Percentiles rank a stretch among this genome's conserved stretches.
Evolutionary conservation across 2,329 filamentous ascomycete genomes (phyloP).

Genomic region (Aspergillus fumigatiaffinis): DNA sequence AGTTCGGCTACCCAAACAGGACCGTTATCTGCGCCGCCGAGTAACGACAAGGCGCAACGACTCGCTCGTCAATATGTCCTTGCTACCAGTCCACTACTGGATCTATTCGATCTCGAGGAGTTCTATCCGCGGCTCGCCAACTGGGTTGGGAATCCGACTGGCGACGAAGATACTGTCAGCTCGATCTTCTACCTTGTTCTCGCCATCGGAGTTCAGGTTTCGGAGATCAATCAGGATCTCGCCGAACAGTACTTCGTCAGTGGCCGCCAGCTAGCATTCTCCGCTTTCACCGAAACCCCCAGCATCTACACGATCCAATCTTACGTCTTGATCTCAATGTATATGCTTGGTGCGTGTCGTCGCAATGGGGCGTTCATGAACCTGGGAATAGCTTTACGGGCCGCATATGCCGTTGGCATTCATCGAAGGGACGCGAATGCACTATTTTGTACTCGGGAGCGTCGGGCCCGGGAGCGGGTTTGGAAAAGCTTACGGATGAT

Average conservation of each 20-base stretch:
- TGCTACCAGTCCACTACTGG: slow-evolving; percentile 47
- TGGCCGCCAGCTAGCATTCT: slow-evolving; percentile 43
- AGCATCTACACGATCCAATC: slow-evolving; percentile 50
- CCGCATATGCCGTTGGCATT: slow-evolving; percentile 51
- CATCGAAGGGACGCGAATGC: slow-evolving; percentile 51
- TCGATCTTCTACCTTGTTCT: slow-evolving; percentile 51
- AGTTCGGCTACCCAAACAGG: slow-evolving; percentile 26
- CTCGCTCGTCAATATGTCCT: slow-evolving; percentile 43
- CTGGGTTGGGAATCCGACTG: slow-evolving; percentile 35
- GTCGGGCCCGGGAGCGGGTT: slow-evolving; percentile 44
- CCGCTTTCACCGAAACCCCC: slow-evolving; percentile 47
- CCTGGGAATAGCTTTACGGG: slow-evolving; percentile 49
- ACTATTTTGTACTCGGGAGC: slow-evolving; percentile 43
- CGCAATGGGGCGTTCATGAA: slow-evolving; percentile 53
- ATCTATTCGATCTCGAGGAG: slow-evolving; percentile 47
- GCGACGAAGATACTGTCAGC: slow-evolving; percentile 40
- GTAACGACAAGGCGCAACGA: slow-evolving; percentile 37
- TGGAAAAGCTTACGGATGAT: slow-evolving; percentile 53
- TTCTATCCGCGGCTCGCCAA: slow-evolving; percentile 37
- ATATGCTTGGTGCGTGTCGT: slow-evolving; percentile 50
- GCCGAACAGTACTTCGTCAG: slow-evolving; percentile 48
- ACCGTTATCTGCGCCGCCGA: slow-evolving; percentile 29
- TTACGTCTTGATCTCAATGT: slow-evolving; percentile 50
- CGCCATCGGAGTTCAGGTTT: slow-evolving; percentile 47
- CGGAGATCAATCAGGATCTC: slow-evolving; percentile 35